These are phyloP conservation scores for Creolimax fragrantissima DNA, from an alignment of 78 protist species.

Conservation along the genomic window DNA sequence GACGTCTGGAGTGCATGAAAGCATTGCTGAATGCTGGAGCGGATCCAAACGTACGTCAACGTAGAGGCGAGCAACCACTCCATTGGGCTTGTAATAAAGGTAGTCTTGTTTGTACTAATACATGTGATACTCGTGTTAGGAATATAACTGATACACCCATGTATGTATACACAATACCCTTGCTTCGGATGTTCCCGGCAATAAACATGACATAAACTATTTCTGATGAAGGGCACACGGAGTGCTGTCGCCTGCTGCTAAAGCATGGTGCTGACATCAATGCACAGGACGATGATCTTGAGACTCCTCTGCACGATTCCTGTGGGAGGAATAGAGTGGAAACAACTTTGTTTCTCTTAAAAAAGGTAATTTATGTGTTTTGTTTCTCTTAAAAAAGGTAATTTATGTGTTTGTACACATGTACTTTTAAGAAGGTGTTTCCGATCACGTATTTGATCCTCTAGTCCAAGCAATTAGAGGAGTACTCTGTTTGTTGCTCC, in stretches of 20 bases:
- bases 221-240: neutral
- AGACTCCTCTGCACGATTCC: neutral
- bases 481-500: neutral
- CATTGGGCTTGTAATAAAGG: neutral
- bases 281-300: neutral
- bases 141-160: no score
- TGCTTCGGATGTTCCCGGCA: no score
- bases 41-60: neutral
- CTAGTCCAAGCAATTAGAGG: neutral
- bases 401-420: neutral
- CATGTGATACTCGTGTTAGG: no score
- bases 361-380: neutral
- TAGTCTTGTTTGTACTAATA: no score
- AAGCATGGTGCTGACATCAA: neutral
- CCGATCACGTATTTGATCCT: neutral
- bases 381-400: neutral
- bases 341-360: neutral
- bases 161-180: no score
- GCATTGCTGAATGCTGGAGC: neutral
- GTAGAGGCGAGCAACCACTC: neutral
- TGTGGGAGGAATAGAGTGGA: neutral
- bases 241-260: neutral
- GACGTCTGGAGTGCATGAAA: neutral
- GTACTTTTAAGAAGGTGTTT: neutral
- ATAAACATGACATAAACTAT: no score